phyloP scores from a whole-genome alignment of 2,329 filamentous ascomycete genomes.

The Ceratocystis colombiana region DNA sequence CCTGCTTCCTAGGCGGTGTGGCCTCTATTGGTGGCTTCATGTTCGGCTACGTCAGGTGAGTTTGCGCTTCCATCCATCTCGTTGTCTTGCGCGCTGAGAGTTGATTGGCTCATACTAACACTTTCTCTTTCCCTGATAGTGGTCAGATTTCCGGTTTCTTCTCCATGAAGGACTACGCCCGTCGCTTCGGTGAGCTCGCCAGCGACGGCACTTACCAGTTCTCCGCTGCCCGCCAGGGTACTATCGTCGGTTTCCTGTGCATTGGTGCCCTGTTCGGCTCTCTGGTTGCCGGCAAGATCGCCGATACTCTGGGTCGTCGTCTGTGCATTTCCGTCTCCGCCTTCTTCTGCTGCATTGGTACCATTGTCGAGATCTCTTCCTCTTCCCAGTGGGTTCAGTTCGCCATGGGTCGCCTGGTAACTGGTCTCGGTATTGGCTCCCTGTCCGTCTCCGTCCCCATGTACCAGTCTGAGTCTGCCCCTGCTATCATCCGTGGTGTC shows the following conservation, averaged over 20 bases:
- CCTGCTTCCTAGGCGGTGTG: constrained; percentile 42
- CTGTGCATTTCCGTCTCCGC: constrained; percentile 53
- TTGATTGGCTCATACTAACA: neutral
- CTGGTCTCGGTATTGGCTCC: constrained; percentile 54
- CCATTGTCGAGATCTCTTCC: constrained; percentile 53
- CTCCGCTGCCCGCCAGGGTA: constrained; percentile 50
- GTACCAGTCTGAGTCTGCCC: constrained; percentile 58
- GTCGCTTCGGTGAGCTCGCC: constrained; percentile 41
- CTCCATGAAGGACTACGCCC: constrained; percentile 46
- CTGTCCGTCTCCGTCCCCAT: constrained; percentile 56
- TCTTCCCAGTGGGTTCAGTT: constrained; percentile 51
- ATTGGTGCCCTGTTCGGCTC: constrained; percentile 51
- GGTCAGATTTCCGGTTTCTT: constrained; percentile 55
- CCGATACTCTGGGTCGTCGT: constrained; percentile 52
- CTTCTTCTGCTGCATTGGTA: constrained; percentile 54
- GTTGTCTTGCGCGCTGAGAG: neutral
- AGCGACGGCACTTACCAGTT: constrained; percentile 39
- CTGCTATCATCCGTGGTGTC: constrained; percentile 53
- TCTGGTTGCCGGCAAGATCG: constrained; percentile 48
- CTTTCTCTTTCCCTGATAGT: constrained; percentile 30
- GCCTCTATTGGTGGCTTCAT: constrained; percentile 49
- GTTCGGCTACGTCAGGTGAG: constrained; percentile 48
- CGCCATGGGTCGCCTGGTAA: constrained; percentile 54
- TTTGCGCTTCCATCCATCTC: constrained; percentile 2
- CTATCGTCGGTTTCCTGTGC: constrained; percentile 53